Conservation (phyloP, 2,329 filamentous ascomycete genomes). For the Celoporthe dispersa region DNA sequence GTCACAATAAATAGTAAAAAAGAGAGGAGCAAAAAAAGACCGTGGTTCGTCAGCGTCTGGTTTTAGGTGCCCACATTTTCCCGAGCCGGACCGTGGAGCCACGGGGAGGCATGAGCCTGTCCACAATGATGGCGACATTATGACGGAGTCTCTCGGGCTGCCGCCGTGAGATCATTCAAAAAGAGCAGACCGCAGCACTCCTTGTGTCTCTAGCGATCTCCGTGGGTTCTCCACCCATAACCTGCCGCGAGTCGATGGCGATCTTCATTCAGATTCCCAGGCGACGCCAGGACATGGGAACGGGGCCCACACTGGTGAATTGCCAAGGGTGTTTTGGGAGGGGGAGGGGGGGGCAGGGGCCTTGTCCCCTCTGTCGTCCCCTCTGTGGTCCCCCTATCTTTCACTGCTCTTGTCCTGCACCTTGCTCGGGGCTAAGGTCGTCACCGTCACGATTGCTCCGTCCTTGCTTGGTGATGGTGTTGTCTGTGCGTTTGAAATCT, state of each 20-base stretch:
- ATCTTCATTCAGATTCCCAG: slow-evolving; percentile 1
- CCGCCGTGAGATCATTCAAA: slow-evolving; percentile 21
- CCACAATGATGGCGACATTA: slow-evolving; percentile 23
- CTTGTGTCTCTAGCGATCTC: slow-evolving; percentile 12
- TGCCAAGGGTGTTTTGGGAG: background rate
- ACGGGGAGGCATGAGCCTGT: background rate
- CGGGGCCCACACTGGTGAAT: background rate
- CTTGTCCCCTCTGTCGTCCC: background rate
- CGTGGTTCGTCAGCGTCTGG: background rate
- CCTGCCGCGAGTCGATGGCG: background rate
- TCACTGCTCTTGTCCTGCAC: background rate
- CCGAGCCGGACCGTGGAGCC: background rate
- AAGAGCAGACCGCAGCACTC: background rate
- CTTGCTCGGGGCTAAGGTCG: background rate
- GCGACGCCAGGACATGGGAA: background rate
- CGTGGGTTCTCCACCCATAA: background rate
- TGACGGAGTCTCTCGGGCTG: slow-evolving; percentile 17
- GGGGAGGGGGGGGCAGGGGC: background rate
- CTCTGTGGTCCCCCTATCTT: background rate
- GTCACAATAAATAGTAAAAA: background rate
- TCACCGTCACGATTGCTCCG: background rate
- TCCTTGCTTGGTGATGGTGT: background rate
- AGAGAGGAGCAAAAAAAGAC: background rate
- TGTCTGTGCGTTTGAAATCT: background rate
- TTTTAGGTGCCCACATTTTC: background rate